Percentiles rank a stretch among this genome's conserved stretches.
Conservation (phyloP, 2,329 filamentous ascomycete genomes). For the Curvularia spicifera region DNA sequence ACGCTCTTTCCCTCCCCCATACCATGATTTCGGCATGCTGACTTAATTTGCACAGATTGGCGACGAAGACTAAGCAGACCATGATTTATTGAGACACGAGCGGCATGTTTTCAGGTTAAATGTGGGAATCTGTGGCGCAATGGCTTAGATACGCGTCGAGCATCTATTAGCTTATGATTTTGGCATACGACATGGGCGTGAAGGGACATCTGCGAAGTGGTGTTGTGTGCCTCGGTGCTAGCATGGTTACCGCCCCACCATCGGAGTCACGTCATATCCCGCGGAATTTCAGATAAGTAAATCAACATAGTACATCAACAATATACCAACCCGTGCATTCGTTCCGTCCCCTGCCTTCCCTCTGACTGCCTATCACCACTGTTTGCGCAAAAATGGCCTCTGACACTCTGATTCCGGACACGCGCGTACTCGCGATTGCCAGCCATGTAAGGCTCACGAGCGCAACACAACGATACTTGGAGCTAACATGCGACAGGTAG, state of each 20-base stretch:
- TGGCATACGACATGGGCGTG: conserved; percentile 28
- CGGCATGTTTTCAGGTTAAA: conserved; percentile 37
- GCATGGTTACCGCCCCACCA: conserved; percentile 36
- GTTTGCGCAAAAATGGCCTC: conserved; percentile 34
- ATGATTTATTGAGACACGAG: conserved; percentile 30
- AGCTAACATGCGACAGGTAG: conserved; percentile 61
- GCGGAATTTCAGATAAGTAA: conserved; percentile 44
- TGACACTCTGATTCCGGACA: conserved; percentile 62
- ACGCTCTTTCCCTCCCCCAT: no score
- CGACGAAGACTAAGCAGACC: conserved; percentile 63
- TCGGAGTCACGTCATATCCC: conserved; percentile 42
- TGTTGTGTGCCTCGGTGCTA: conserved; percentile 29
- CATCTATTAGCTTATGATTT: conserved; percentile 28
- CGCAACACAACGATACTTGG: conserved; percentile 19
- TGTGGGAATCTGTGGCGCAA: conserved; percentile 34
- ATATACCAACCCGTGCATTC: conserved; percentile 9
- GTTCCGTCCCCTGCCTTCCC: neutral
- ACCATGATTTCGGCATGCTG: conserved; percentile 36
- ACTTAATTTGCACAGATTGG: conserved; percentile 67
- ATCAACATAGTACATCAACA: conserved; percentile 38
- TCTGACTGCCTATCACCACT: neutral
- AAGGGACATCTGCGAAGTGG: conserved; percentile 22
- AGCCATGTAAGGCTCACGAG: conserved; percentile 78
- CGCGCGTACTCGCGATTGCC: conserved; percentile 81
- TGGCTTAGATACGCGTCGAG: conserved; percentile 37